A percentile compares a stretch with the other conserved stretches of the same genome.
Conservation (phyloP, 306 rosid genomes). For the Arachis stenosperma region DNA sequence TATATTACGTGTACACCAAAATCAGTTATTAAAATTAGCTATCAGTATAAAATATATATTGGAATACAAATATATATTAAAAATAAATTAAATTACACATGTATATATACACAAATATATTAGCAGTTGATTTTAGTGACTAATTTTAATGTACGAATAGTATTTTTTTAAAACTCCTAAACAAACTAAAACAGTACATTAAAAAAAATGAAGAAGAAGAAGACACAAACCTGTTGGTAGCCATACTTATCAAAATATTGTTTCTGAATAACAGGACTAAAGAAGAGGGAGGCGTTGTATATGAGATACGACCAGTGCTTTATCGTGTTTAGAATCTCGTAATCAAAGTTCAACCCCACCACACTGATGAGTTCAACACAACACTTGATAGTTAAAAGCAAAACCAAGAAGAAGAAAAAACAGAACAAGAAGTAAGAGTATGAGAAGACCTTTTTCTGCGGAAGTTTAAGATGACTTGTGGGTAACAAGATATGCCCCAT, state of each 20-base stretch:
- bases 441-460: slow-evolving; percentile 71
- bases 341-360: slow-evolving; percentile 86
- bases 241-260: slow-evolving; percentile 78
- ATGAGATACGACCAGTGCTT: slow-evolving; percentile 78
- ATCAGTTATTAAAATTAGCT: too few species aligned
- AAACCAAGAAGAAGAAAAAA: neutral
- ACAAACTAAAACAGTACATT: too few species aligned
- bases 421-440: neutral
- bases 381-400: neutral
- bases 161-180: too few species aligned
- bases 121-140: too few species aligned
- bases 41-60: too few species aligned
- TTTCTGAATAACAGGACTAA: slow-evolving; percentile 67
- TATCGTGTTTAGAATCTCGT: slow-evolving; percentile 62
- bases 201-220: too few species aligned
- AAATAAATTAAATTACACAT: too few species aligned
- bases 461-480: slow-evolving; percentile 77
- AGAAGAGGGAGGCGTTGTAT: slow-evolving; percentile 82
- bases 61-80: too few species aligned
- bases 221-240: slow-evolving; percentile 54
- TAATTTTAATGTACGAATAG: too few species aligned
- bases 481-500: slow-evolving; percentile 67
- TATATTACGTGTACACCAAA: too few species aligned
- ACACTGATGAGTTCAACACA: slow-evolving; percentile 52
- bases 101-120: too few species aligned